Evolutionary conservation across 2,329 filamentous ascomycete genomes (phyloP).

Genomic region (Exophiala viscosa): DNA sequence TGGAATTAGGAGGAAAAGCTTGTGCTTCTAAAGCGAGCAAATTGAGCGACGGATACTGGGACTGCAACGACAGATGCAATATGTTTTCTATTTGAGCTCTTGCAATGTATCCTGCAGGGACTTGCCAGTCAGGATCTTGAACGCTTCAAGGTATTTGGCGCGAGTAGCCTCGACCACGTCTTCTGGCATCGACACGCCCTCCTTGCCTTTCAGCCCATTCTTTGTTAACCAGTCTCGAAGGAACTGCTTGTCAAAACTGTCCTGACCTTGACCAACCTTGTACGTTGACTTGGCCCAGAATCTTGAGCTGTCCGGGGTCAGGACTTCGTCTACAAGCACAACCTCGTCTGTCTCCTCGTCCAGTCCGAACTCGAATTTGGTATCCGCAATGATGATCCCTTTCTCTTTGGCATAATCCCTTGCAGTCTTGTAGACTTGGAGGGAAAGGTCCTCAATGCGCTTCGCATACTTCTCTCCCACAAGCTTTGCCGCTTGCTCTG

Average conservation of each 20-base stretch:
- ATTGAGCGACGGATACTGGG: not conserved
- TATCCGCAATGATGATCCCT: slow-evolving; percentile 74
- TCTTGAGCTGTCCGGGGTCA: slow-evolving; percentile 77
- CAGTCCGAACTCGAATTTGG: slow-evolving; percentile 73
- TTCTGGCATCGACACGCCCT: slow-evolving; percentile 67
- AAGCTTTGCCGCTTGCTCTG: slow-evolving; percentile 59
- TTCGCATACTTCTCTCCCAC: slow-evolving; percentile 63
- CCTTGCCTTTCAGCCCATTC: slow-evolving; percentile 70
- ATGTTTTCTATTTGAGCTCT: slow-evolving; percentile 9
- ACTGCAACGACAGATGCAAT: not conserved
- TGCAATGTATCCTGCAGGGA: slow-evolving; percentile 32
- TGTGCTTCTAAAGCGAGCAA: not conserved
- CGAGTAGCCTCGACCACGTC: slow-evolving; percentile 67
- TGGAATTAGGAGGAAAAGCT: not conserved
- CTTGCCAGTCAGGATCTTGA: slow-evolving; percentile 62
- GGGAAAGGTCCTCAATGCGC: slow-evolving; percentile 61
- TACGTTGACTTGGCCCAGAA: slow-evolving; percentile 81
- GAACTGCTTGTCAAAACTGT: slow-evolving; percentile 85
- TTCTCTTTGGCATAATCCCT: slow-evolving; percentile 61
- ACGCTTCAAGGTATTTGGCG: slow-evolving; percentile 73
- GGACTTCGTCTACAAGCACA: slow-evolving; percentile 76
- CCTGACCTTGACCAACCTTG: slow-evolving; percentile 67
- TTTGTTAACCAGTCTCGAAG: slow-evolving; percentile 76
- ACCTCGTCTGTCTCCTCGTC: slow-evolving; percentile 63
- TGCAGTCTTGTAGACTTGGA: slow-evolving; percentile 61